Evolutionary conservation across 805 yeast genomes (phyloP).

Genomic region (Yarrowia porcina): DNA sequence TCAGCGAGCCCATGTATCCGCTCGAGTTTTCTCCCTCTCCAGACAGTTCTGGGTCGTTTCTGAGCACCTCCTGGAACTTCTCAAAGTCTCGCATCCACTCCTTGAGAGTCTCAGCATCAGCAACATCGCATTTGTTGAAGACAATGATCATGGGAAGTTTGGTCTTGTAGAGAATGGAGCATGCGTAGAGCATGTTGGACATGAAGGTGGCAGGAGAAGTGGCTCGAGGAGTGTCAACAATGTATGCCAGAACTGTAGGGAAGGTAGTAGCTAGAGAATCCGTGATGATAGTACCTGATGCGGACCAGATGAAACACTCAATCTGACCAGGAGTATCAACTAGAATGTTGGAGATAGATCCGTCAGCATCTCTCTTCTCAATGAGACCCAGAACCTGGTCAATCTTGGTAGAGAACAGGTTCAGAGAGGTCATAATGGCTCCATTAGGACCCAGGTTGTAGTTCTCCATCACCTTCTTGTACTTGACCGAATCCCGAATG

Average conservation of each 20-base stretch:
- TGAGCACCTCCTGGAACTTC: conserved; percentile 75
- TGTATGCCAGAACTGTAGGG: conserved; percentile 93
- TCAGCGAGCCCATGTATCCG: conserved; percentile 91
- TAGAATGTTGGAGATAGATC: conserved; percentile 60
- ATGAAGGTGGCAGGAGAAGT: conserved; percentile 94
- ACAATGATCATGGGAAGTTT: conserved; percentile 95
- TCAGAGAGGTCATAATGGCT: conserved; percentile 92
- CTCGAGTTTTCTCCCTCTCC: conserved; percentile 58
- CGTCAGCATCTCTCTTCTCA: conserved; percentile 61
- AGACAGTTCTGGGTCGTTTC: conserved; percentile 61
- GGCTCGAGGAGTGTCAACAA: conserved; percentile 94
- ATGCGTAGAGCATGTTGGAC: conserved; percentile 97
- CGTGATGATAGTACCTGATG: conserved; percentile 93
- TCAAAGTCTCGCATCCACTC: conserved; percentile 99
- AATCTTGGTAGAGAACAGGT: conserved; percentile 88
- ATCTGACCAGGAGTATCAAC: conserved; percentile 99
- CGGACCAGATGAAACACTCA: conserved; percentile 98
- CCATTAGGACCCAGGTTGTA: conserved; percentile 95
- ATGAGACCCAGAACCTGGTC: conserved; percentile 89
- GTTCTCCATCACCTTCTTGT: conserved; percentile 94
- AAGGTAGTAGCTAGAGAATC: conserved; percentile 94
- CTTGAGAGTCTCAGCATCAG: conserved; percentile 79
- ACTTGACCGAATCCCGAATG: conserved; percentile 92
- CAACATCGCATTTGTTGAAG: conserved; percentile 90
- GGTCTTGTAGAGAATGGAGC: conserved; percentile 93